phyloP scores from a whole-genome alignment of 495 filamentous ascomycete genomes.

The Cercophora newfieldiana region DNA sequence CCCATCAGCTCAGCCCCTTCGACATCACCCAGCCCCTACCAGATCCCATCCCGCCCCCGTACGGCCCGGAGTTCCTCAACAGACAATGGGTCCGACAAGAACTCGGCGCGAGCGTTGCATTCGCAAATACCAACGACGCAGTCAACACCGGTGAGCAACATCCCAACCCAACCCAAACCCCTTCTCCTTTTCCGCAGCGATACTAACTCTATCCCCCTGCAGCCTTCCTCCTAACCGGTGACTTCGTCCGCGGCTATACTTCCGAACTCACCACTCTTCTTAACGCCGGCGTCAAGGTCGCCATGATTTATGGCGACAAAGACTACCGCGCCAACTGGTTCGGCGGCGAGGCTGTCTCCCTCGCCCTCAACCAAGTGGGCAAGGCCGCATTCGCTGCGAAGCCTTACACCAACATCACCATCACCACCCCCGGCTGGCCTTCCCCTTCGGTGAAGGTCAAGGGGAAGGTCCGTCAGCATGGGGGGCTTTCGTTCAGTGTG shows the following conservation, averaged over 20 bases:
- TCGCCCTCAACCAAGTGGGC: slow-evolving; percentile 42
- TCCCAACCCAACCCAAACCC: background rate
- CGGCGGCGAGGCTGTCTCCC: slow-evolving; percentile 53
- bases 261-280: slow-evolving; percentile 50
- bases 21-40: slow-evolving; percentile 12
- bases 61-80: slow-evolving; percentile 6
- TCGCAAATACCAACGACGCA: slow-evolving; percentile 1
- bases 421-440: no score
- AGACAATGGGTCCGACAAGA: slow-evolving; percentile 5
- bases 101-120: background rate
- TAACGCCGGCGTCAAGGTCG: slow-evolving; percentile 58
- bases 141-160: background rate
- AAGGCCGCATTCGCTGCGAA: slow-evolving; percentile 35
- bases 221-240: slow-evolving; percentile 5
- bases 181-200: no score
- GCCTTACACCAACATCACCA: slow-evolving; percentile 37
- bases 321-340: slow-evolving; percentile 67
- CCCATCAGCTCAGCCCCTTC: slow-evolving; percentile 9
- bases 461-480: slow-evolving; percentile 61
- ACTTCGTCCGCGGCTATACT: slow-evolving; percentile 30
- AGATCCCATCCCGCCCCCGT: background rate
- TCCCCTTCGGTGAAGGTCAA: no score
- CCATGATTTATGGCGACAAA: slow-evolving; percentile 30
- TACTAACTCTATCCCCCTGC: background rate
- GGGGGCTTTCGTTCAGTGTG: slow-evolving; percentile 41